phyloP scores from a whole-genome alignment of 129 eudicot species.

The Chrysanthemum makinoi region DNA sequence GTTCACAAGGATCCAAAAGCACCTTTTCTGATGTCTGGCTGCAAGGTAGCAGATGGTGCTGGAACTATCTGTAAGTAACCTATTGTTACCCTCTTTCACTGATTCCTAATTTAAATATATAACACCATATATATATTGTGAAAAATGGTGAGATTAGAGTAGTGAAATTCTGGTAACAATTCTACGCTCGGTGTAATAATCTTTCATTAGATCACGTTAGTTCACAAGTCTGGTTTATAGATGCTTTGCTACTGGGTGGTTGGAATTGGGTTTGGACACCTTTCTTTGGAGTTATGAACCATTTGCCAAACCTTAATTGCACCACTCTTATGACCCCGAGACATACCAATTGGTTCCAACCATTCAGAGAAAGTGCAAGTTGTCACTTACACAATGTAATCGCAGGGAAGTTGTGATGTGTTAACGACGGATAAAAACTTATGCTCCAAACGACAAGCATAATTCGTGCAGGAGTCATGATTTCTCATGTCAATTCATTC shows the following conservation, averaged over 20 bases:
- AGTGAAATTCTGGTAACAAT: no score
- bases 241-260: no score
- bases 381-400: constrained; percentile 67
- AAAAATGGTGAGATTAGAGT: no score
- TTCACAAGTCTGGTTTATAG: no score
- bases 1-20: constrained; percentile 68
- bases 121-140: no score
- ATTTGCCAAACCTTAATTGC: constrained; percentile 91
- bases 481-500: constrained; percentile 84
- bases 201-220: no score
- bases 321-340: constrained; percentile 93
- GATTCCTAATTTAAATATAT: no score
- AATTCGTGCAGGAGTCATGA: constrained; percentile 83
- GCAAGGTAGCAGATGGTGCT: constrained; percentile 96
- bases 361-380: constrained; percentile 86
- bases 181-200: no score
- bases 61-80: constrained; percentile 76
- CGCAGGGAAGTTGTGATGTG: constrained; percentile 93
- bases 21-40: constrained; percentile 91
- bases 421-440: constrained; percentile 71
- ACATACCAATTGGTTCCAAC: constrained; percentile 80
- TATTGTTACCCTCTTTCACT: not conserved
- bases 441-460: constrained; percentile 93
- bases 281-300: constrained; percentile 67
- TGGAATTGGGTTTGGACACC: constrained; percentile 31